These are phyloP conservation scores for Trametes coccinea DNA, from an alignment of 768 basidiomycete species.

Conservation along the genomic window DNA sequence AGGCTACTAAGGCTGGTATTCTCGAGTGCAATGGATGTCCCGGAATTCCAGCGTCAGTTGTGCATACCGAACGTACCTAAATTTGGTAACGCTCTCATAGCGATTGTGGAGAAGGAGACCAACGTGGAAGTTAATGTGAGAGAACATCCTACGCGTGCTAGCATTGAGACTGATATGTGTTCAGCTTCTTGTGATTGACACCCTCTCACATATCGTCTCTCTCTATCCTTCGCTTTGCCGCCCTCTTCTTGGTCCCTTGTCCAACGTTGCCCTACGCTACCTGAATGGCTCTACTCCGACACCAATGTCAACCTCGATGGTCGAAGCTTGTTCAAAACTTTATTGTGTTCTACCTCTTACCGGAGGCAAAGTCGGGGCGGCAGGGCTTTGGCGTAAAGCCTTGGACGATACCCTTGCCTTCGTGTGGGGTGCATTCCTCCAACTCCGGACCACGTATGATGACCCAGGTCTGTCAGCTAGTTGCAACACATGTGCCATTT, in stretches of 20 bases:
- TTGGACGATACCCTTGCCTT: constrained; percentile 68
- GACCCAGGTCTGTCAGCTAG: constrained; percentile 37
- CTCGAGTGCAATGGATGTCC: constrained; percentile 53
- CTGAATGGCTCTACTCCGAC: constrained; percentile 55
- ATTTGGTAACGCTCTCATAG: constrained; percentile 59
- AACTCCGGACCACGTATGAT: constrained; percentile 61
- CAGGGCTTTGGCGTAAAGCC: constrained; percentile 72
- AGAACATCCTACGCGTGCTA: neutral
- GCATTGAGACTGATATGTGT: neutral
- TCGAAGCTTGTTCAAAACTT: constrained; percentile 54
- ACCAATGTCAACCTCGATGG: constrained; percentile 40
- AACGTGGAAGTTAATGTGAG: constrained; percentile 59
- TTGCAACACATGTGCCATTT: constrained; percentile 13
- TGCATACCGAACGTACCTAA: constrained; percentile 72
- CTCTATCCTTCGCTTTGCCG: constrained; percentile 70
- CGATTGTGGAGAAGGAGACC: constrained; percentile 51
- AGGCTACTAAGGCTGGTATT: constrained; percentile 65
- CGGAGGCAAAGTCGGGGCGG: constrained; percentile 78
- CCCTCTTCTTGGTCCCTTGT: constrained; percentile 52
- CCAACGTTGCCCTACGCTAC: constrained; percentile 52
- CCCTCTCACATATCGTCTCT: constrained; percentile 56
- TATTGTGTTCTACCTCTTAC: constrained; percentile 66
- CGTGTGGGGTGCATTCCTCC: constrained; percentile 61
- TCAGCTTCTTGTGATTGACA: constrained; percentile 42
- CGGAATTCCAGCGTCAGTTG: constrained; percentile 83